Base-by-base conservation (phyloP, 2,329 filamentous ascomycete species). In the Venturia aucupariae region DNA sequence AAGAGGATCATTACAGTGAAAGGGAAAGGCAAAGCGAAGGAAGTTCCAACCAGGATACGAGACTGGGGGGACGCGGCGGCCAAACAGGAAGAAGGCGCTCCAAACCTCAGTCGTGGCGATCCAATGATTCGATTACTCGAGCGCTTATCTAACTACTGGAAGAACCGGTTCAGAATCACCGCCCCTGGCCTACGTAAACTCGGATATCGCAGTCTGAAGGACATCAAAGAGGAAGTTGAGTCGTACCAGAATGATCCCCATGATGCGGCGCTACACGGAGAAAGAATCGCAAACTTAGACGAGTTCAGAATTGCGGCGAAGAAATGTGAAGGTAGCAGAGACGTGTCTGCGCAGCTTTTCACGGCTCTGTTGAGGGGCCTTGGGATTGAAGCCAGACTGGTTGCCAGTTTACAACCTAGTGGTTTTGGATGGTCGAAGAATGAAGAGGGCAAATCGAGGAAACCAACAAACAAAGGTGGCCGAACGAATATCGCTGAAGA, bases 361-460 rank as follows among this genome's bases (percentile, higher is more conserved):
- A 95, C 91, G 0, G 90, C 91, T 3, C 77, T 99, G 8, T 74
- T 97, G 27, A 82, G 94, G 68, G 91, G 87, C 0, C 73, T 97
- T 13, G 90, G 90, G 0, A 78, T 97, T 2, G 91, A 97, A 70
- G 85, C 90, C 13, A 84, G 93, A 38, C 83, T 97, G 80, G 86
- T 97, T 2, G 86, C 87, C 11, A 97, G 86, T 71, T 73, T 99
- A 48, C 94, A 97, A 72, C 88, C 92, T 0, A 77, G 90, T 27
- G 94, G 94, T 0, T 96, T 95, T 74, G 92, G 92, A 1, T 97
- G 91, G 87, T 95, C 86, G 66, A 95, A 93, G 73, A 77, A 82
- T 13, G 94, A 99, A 75, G 90, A 94, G 62, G 90, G 89, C 5
- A 84, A 85, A 15, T 71, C 79, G 10, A 74, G 72, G 68, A 82